Base-by-base conservation (phyloP, 805 yeast genomes). In the Saturnispora mendoncae region DNA sequence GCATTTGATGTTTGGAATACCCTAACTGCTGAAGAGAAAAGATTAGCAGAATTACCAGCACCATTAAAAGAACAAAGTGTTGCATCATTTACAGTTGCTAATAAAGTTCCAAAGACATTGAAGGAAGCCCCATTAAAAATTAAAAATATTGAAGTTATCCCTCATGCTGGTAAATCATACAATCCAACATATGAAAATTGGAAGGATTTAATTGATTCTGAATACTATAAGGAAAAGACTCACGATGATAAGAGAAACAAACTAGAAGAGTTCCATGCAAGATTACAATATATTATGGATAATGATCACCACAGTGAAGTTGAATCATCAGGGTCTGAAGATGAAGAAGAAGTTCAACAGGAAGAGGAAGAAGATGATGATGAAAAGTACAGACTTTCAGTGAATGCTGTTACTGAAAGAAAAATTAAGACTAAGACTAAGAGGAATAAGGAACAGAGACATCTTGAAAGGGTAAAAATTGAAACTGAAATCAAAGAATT, bases 141-240 rank as follows among this genome's bases (percentile, higher is more conserved):
- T 14, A 70, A 67, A 44, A 69, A 69, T n/a, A 52, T 64, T 36
- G 78, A 68, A 15, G 59, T 51, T 2, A 43, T 78, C 3, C 87
- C 95, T 10, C 80, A 80, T 52, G 92, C 80, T 2, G 97, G 97
- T 42, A 84, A 82, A 58, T 88, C 97, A 2, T 92, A 86, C 57
- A 92, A 92, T 57, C 98, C 98, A 20, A 72, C 90, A 10, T 67
- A 79, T 48, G 82, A 80, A 42, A 76, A 83, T 21, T 92, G 98
- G 98, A 76, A 77, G 51, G 62, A 60, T 15, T 69, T 88, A 51
- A 74, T 92, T 39, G 66, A 74, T 40, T 65, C 68, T 41, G 97
- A 87, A 61, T 80, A 70, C 51, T 69, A 58, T 39, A 66, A 68
- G 41, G 94, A 86, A 54, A 74, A 76, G 53, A 68, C 73, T 38